A percentile compares a stretch with the other conserved stretches of the same genome.
Evolutionary conservation across 345 rosid species (phyloP).

Genomic region (Pistacia atlantica): DNA sequence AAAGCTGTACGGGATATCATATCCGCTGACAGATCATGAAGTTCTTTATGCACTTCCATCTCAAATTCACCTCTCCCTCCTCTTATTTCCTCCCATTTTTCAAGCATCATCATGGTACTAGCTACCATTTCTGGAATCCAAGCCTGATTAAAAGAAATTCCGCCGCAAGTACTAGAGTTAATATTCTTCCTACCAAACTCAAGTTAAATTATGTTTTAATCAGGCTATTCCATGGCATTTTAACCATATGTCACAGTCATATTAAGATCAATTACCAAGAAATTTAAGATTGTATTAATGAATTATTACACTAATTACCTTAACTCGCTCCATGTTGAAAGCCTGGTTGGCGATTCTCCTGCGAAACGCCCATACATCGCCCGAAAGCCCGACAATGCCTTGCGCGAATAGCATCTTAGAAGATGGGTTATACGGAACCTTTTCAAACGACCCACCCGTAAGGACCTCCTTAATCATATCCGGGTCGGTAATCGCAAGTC

Average conservation of each 20-base stretch:
- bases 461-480: slow-evolving; percentile 62
- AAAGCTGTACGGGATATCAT: slow-evolving; percentile 78
- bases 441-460: slow-evolving; percentile 44
- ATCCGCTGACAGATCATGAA: slow-evolving; percentile 65
- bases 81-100: slow-evolving; percentile 62
- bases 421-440: slow-evolving; percentile 49
- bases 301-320: slow-evolving; percentile 36
- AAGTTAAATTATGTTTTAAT: too few species aligned
- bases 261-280: too few species aligned
- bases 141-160: slow-evolving; percentile 26
- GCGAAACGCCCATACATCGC: slow-evolving; percentile 67
- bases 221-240: neutral
- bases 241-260: too few species aligned
- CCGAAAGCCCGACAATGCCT: slow-evolving; percentile 69
- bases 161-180: too few species aligned
- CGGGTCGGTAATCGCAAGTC: slow-evolving; percentile 64
- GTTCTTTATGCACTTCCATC: slow-evolving; percentile 58
- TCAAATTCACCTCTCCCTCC: slow-evolving; percentile 60
- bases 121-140: slow-evolving; percentile 71
- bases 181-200: too few species aligned
- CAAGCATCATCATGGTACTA: slow-evolving; percentile 46
- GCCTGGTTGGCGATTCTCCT: slow-evolving; percentile 68
- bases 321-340: slow-evolving; percentile 62
- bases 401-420: slow-evolving; percentile 58
- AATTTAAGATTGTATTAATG: too few species aligned